These are phyloP conservation scores for Podila minutissima DNA, from an alignment of 192 early-diverging fungal genomes.

Conservation along the genomic window DNA sequence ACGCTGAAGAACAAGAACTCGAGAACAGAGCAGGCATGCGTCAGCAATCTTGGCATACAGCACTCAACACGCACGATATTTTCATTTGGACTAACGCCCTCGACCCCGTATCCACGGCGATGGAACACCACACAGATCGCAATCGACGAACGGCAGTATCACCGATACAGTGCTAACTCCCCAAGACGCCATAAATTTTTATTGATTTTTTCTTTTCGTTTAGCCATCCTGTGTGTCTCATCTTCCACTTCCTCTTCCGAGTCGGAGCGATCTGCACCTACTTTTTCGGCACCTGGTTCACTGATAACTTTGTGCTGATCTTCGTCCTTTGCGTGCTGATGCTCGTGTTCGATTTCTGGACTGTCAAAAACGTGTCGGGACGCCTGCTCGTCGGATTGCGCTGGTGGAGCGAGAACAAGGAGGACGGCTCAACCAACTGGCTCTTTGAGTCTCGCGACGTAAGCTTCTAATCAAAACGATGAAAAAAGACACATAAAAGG, in stretches of 20 bases:
- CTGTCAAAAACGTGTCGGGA: constrained; percentile 98
- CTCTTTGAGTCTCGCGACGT: constrained; percentile 95
- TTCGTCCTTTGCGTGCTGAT: constrained; percentile 94
- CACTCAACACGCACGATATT: too few relatives aligned
- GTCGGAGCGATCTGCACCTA: constrained; percentile 85
- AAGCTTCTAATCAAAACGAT: constrained; percentile 9
- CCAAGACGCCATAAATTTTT: not conserved
- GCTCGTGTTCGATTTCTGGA: constrained; percentile 99
- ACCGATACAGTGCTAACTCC: not conserved
- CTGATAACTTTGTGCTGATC: constrained; percentile 85
- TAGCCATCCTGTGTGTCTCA: constrained; percentile 90
- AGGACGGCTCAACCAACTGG: constrained; percentile 96
- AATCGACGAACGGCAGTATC: not conserved
- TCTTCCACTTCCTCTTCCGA: constrained; percentile 93
- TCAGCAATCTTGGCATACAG: not conserved
- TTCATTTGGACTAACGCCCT: not conserved
- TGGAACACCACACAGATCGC: not conserved
- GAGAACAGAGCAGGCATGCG: not conserved
- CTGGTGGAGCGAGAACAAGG: constrained; percentile 99
- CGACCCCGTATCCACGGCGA: not conserved
- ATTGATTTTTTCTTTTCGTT: not conserved
- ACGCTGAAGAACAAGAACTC: not conserved
- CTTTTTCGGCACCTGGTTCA: constrained; percentile 85
- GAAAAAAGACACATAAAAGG: not conserved
- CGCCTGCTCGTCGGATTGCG: constrained; percentile 95